Conservation (phyloP, 164 flowering plant genomes). For the Kingdonia uniflora region DNA sequence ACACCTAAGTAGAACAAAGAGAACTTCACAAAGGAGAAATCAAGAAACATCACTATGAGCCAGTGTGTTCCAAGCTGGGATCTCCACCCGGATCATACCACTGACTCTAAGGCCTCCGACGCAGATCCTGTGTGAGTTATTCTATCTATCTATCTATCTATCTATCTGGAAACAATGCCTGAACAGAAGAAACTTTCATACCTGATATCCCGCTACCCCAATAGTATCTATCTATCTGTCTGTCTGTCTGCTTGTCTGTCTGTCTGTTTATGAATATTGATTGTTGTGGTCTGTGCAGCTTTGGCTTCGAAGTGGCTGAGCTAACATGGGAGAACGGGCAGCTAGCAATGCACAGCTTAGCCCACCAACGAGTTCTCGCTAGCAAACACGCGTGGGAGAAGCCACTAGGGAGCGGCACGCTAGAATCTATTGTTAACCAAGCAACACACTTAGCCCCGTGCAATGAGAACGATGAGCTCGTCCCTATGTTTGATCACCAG, state of each 20-base stretch:
- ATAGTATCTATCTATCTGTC: too few species aligned
- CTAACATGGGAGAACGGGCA: constrained; percentile 71
- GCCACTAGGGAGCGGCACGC: constrained; percentile 32
- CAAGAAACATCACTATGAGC: constrained; percentile 26
- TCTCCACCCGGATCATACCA: background rate
- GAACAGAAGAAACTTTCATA: too few species aligned
- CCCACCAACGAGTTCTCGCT: constrained; percentile 17
- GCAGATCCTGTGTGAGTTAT: too few species aligned
- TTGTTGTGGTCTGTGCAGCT: constrained; percentile 18
- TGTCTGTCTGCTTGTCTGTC: background rate
- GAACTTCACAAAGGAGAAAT: background rate
- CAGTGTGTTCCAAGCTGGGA: constrained; percentile 85
- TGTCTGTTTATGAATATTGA: background rate
- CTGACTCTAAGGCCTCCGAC: too few species aligned
- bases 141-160: too few species aligned
- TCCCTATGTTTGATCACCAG: constrained; percentile 34
- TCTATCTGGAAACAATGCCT: too few species aligned
- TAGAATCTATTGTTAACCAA: constrained; percentile 71
- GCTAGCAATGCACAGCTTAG: constrained; percentile 46
- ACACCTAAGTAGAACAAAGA: too few species aligned
- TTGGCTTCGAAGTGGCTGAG: constrained; percentile 34
- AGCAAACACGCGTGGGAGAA: constrained; percentile 28
- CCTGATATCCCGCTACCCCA: too few species aligned
- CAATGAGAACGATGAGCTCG: constrained; percentile 16
- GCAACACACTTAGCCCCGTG: constrained; percentile 21